Conservation (phyloP, 2,329 filamentous ascomycete species). For the Pestalotiopsis sp. region DNA sequence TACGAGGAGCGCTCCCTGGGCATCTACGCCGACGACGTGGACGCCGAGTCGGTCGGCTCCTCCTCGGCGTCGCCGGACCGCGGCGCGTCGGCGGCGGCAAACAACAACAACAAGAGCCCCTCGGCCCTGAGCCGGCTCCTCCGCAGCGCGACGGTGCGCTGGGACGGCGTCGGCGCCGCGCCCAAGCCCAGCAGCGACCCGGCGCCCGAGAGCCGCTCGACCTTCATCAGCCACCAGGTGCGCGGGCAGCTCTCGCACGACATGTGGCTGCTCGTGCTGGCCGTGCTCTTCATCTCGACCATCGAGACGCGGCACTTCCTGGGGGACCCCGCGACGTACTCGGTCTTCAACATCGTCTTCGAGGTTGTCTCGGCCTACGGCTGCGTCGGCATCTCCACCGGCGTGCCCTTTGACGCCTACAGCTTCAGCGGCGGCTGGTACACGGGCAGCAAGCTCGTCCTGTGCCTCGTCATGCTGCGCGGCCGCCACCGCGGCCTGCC, state of each 20-base stretch:
- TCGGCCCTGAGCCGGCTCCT: conserved; percentile 37
- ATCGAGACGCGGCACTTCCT: conserved; percentile 61
- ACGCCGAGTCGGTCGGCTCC: conserved; percentile 24
- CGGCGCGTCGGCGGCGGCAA: background rate
- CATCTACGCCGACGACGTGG: conserved; percentile 45
- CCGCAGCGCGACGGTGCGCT: conserved; percentile 31
- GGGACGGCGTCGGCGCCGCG: conserved; percentile 46
- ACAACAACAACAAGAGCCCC: conserved; percentile 12
- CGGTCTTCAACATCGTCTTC: conserved; percentile 63
- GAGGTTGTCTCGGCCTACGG: conserved; percentile 62
- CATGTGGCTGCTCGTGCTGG: conserved; percentile 66
- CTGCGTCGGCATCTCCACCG: conserved; percentile 63
- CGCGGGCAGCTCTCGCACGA: conserved; percentile 69
- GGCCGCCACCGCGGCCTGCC: conserved; percentile 60
- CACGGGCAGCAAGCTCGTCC: conserved; percentile 57
- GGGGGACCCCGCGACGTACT: conserved; percentile 52
- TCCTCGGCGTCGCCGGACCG: background rate
- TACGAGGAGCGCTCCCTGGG: conserved; percentile 72
- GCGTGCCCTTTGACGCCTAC: conserved; percentile 54
- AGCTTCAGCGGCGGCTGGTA: conserved; percentile 59
- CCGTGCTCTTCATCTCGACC: conserved; percentile 60
- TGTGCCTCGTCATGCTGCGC: conserved; percentile 59
- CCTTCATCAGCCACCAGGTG: conserved; percentile 58
- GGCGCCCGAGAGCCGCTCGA: conserved; percentile 38
- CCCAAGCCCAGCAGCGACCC: conserved; percentile 10